Base-by-base conservation (phyloP, 495 filamentous ascomycete genomes). In the Lasiosphaeria hispida region DNA sequence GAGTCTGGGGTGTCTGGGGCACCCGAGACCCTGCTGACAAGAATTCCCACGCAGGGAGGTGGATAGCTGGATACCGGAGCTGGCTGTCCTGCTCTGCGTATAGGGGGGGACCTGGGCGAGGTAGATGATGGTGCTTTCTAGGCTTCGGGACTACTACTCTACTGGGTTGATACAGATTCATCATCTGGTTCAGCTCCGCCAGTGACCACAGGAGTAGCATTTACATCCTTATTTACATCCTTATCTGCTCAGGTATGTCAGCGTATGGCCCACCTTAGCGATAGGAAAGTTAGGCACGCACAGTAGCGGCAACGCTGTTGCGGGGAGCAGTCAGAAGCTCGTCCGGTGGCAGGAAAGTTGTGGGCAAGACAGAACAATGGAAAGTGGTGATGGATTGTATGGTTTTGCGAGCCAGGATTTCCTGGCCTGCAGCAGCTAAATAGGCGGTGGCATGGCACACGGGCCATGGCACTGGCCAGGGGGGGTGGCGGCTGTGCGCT, bases 241-340 rank as follows among this genome's bases (percentile, higher is more conserved):
- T 62, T 57, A 52, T 45, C 64, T 67, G 59, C 61, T 62, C 35
- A 57, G 52, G 34, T 19, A 40, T 59, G 55, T 61, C 42, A 63
- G 53, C 19, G 30, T 52, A 18, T 44, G 52, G 34, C 47, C 50
- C 53, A 53, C 33, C 53, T 52, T 8, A 63, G 50, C 15, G 30
- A 60, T 60, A 37, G 51, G 63, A 63, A 44, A 66, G 48, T 37
- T 43, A 61, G 60, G 60, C 53, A 65, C 49, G 61, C 55, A 62
- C 60, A 61, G 48, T 60, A 66, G 38, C 37, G 48, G 53, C 40
- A 60, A 60, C 43, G 60, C 59, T 53, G 38, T 59, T 53, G 41
- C 55, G 44, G 13, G 48, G 30, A 52, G 30, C 40, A 59, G n/a
- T 23, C 33, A 57, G 39, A 59, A 60, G 61, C 61, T 39, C 37